These are phyloP conservation scores for Takashimella koratensis DNA, from an alignment of 1,284 basidiomycete genomes.

Conservation along the genomic window DNA sequence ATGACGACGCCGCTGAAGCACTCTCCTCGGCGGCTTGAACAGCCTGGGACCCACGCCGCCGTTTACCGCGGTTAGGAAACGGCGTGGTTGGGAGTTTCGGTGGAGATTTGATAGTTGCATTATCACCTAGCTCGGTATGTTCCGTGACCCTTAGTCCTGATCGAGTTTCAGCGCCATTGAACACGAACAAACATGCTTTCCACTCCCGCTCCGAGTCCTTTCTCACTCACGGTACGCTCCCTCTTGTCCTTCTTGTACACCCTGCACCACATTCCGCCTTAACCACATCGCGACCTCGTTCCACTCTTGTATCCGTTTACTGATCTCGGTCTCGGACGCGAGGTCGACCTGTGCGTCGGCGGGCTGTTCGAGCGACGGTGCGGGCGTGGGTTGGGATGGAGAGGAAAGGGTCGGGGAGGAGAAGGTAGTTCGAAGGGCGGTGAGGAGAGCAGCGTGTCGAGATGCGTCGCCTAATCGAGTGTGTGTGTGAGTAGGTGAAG, in stretches of 20 bases:
- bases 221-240: constrained; percentile 36
- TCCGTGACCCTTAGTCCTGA: constrained; percentile 34
- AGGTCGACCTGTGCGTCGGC: constrained; percentile 16
- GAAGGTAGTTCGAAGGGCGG: constrained; percentile 39
- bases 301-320: constrained; percentile 45
- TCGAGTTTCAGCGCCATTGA: too few species aligned
- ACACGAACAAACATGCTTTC: too few species aligned
- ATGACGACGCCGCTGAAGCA: too few species aligned
- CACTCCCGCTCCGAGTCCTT: too few species aligned
- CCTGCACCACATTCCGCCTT: constrained; percentile 47
- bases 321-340: constrained; percentile 25
- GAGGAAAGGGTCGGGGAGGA: constrained; percentile 36
- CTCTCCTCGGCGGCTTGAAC: too few species aligned
- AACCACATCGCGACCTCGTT: constrained; percentile 44
- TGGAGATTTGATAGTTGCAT: constrained; percentile 33
- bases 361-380: constrained; percentile 10
- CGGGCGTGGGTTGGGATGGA: constrained; percentile 10
- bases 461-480: constrained; percentile 41
- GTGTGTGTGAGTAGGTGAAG: background rate
- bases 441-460: constrained; percentile 29
- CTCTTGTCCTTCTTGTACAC: constrained; percentile 28
- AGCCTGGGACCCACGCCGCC: background rate
- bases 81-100: constrained; percentile 39
- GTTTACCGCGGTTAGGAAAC: constrained; percentile 40
- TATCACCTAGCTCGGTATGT: constrained; percentile 47